Evolutionary conservation across 805 yeast species (phyloP).

Genomic region (Schwanniomyces yamadae): DNA sequence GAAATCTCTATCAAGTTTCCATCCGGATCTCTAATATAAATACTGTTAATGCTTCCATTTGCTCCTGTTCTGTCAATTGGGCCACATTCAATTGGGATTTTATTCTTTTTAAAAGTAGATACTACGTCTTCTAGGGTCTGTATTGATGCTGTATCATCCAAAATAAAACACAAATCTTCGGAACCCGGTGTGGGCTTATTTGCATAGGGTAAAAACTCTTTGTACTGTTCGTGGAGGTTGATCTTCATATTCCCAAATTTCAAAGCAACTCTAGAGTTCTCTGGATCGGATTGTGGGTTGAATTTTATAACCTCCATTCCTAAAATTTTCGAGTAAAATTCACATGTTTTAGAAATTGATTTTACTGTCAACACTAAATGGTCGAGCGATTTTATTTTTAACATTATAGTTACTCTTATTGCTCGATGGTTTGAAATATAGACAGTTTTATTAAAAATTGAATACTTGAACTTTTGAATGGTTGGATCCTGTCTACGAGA

Average conservation of each 20-base stretch:
- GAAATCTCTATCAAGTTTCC: constrained; percentile 5
- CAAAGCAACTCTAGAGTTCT: constrained; percentile 4
- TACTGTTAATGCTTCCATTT: constrained; percentile 6
- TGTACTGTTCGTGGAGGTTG: constrained; percentile 8
- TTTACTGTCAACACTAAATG: constrained; percentile 9
- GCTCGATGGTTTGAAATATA: too few species aligned
- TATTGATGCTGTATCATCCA: constrained; percentile 1
- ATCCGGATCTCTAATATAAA: constrained; percentile 10
- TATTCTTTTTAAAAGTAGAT: neutral
- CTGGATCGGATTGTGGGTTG: constrained; percentile 5
- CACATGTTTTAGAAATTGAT: constrained; percentile 5
- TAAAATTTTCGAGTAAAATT: constrained; percentile 6
- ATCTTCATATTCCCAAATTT: constrained; percentile 7
- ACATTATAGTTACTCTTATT: too few species aligned
- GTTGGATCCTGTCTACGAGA: too few species aligned
- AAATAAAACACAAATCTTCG: constrained; percentile 9
- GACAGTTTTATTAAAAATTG: too few species aligned
- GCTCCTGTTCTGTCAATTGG: constrained; percentile 9
- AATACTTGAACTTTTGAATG: too few species aligned
- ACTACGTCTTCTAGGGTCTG: constrained; percentile 3
- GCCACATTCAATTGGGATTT: constrained; percentile 4
- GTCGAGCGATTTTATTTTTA: constrained; percentile 7
- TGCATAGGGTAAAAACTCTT: constrained; percentile 8
- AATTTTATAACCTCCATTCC: constrained; percentile 5
- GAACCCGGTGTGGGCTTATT: constrained; percentile 6